Evolutionary conservation across 225 moss, liverwort and hornwort species (phyloP).

Genomic region (Physcomitrium patens): DNA sequence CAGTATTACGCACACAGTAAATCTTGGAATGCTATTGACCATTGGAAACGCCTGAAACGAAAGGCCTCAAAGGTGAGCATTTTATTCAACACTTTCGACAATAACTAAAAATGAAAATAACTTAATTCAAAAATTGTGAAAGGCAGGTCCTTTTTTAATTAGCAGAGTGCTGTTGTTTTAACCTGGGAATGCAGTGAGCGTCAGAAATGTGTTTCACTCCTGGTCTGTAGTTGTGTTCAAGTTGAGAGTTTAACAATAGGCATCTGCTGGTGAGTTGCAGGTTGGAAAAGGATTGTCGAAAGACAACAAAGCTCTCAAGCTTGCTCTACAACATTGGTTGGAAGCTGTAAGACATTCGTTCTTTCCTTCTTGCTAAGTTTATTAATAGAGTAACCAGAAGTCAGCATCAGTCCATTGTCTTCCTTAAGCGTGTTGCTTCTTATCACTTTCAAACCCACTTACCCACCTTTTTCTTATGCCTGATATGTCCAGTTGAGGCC

Average conservation of each 20-base stretch:
- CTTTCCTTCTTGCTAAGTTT: background rate
- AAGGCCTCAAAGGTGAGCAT: slow-evolving; percentile 50
- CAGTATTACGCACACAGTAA: slow-evolving; percentile 51
- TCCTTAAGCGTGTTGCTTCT: background rate
- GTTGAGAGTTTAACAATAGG: background rate
- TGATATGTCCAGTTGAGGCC: background rate
- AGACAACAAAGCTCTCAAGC: slow-evolving; percentile 73
- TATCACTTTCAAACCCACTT: background rate
- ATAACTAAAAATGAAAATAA: background rate
- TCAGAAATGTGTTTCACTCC: background rate
- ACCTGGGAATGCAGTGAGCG: background rate
- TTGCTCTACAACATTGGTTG: slow-evolving; percentile 88
- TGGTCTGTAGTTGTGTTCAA: background rate
- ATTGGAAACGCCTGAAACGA: slow-evolving; percentile 53
- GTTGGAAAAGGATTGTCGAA: slow-evolving; percentile 87
- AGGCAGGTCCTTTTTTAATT: too few relatives aligned
- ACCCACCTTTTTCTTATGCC: background rate
- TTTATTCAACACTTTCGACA: background rate
- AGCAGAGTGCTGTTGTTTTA: too few relatives aligned
- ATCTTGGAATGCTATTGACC: slow-evolving; percentile 42
- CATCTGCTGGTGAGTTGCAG: slow-evolving; percentile 41
- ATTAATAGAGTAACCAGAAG: background rate
- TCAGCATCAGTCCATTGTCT: background rate
- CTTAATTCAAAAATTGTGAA: too few relatives aligned
- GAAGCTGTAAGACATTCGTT: slow-evolving; percentile 74